These are phyloP conservation scores for Kwoniella shivajii DNA, from an alignment of 1,284 basidiomycete genomes.

Conservation along the genomic window DNA sequence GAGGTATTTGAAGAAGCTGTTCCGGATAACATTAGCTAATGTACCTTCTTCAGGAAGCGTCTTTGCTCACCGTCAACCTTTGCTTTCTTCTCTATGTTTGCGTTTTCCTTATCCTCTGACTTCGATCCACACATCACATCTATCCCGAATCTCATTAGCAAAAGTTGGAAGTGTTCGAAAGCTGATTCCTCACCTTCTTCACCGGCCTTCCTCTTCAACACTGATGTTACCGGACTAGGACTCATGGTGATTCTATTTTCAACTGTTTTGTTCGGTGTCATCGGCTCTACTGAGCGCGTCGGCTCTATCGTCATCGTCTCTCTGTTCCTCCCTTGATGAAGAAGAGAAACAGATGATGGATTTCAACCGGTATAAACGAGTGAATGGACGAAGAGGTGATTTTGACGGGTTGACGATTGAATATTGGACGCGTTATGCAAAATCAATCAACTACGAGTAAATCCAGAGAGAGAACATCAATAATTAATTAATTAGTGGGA, in stretches of 20 bases:
- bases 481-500: too few species aligned
- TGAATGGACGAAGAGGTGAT: too few species aligned
- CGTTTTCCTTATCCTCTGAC: slow-evolving; percentile 27
- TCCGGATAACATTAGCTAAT: neutral
- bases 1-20: neutral
- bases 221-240: slow-evolving; percentile 1
- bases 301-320: neutral
- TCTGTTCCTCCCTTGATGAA: neutral
- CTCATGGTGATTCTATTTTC: slow-evolving; percentile 13
- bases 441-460: too few species aligned
- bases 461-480: too few species aligned
- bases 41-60: neutral
- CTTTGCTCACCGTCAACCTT: slow-evolving; percentile 16
- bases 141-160: neutral
- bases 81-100: slow-evolving; percentile 19
- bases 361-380: too few species aligned
- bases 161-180: neutral
- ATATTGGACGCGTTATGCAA: too few species aligned
- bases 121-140: neutral
- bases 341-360: too few species aligned
- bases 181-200: slow-evolving; percentile 16
- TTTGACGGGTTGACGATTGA: too few species aligned
- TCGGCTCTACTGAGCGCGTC: slow-evolving; percentile 15
- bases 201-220: slow-evolving; percentile 17
- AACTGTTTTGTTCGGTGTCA: slow-evolving; percentile 19